Evolutionary conservation across 2,329 filamentous ascomycete species (phyloP), one percentile per base, ranked within the genome.

Genomic region (Penicillium sp.): DNA sequence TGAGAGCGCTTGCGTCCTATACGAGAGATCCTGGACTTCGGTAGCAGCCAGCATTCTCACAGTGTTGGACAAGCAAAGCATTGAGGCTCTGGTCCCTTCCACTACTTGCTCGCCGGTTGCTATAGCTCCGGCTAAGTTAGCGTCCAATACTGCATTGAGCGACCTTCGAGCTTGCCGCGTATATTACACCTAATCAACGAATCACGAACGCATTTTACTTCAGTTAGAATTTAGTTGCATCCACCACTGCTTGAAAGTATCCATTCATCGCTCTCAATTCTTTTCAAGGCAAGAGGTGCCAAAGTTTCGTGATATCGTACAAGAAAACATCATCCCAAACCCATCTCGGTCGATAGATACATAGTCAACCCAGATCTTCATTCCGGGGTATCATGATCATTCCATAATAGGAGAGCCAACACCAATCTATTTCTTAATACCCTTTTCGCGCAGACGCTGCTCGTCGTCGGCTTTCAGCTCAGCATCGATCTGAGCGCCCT

Each of bases 271-370:
- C 37, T 50, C 50, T 50, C 47, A 54, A 46, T 46, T 40, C 39
- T 44, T 50, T 19, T 61, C 50, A 56, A 49, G 51, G 40, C 40
- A 56, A 54, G 47, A 54, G 39, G 24, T 13, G 18, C 36, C 39
- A 39, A 55, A 46, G 46, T 19, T 47, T 60, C 58, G 44, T 66
- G 22, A 61, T 67, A 60, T 96, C 91, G 19, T 98, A 98, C 73
- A 94, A 97, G 74, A n/a, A 24, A 89, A 97, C 58, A 93, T 97
- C 75, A 36, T 96, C 0, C 94, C 60, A 96, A 94, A 74, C 97
- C 97, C 83, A 96, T 98, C 83, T 47, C 54, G 14, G 37, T 36
- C 36, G 39, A 52, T 19, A 39, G 11, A 40, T 40, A 35, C 24
- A 41, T 19, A 18, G 31, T 18, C 39, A 18, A 51, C 35, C 49